Evolutionary conservation across 2,329 filamentous ascomycete genomes (phyloP).

Genomic region (Fusarium begoniae): DNA sequence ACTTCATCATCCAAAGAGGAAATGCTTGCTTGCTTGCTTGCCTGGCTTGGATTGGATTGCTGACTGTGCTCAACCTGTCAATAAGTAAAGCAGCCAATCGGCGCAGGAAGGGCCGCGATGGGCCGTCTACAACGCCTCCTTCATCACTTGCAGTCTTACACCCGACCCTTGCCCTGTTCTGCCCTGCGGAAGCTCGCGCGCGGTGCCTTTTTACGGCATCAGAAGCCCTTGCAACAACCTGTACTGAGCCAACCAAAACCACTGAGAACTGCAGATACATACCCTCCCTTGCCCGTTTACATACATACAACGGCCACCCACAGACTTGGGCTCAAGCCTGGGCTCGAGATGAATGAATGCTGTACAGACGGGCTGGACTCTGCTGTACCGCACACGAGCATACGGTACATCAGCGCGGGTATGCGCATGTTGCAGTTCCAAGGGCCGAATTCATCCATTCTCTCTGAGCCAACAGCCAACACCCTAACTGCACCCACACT

Average conservation of each 20-base stretch:
- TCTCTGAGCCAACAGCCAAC: not conserved
- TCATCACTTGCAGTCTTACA: slow-evolving; percentile 2
- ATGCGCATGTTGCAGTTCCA: slow-evolving; percentile 12
- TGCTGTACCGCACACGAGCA: slow-evolving; percentile 15
- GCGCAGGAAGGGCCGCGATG: slow-evolving; percentile 3
- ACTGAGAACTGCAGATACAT: slow-evolving; percentile 23
- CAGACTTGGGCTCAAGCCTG: slow-evolving; percentile 26
- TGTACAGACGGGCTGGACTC: not conserved
- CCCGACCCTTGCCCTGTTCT: slow-evolving; percentile 10
- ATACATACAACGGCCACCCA: slow-evolving; percentile 21
- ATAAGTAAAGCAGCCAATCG: slow-evolving; percentile 16
- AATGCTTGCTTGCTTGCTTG: slow-evolving; percentile 6
- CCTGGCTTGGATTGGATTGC: not conserved
- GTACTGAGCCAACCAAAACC: not conserved
- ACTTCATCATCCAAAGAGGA: not conserved
- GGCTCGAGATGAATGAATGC: not conserved
- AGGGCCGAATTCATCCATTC: slow-evolving; percentile 14
- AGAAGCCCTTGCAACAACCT: slow-evolving; percentile 25
- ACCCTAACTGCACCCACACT: not conserved
- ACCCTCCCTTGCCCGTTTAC: slow-evolving; percentile 20
- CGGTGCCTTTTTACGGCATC: slow-evolving; percentile 28
- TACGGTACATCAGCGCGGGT: slow-evolving; percentile 17
- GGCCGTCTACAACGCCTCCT: not conserved
- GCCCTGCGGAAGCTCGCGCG: slow-evolving; percentile 12
- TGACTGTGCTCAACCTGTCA: not conserved